Evolutionary conservation across 2,329 filamentous ascomycete species (phyloP).

Genomic region (Hirsutella minnesotensis): DNA sequence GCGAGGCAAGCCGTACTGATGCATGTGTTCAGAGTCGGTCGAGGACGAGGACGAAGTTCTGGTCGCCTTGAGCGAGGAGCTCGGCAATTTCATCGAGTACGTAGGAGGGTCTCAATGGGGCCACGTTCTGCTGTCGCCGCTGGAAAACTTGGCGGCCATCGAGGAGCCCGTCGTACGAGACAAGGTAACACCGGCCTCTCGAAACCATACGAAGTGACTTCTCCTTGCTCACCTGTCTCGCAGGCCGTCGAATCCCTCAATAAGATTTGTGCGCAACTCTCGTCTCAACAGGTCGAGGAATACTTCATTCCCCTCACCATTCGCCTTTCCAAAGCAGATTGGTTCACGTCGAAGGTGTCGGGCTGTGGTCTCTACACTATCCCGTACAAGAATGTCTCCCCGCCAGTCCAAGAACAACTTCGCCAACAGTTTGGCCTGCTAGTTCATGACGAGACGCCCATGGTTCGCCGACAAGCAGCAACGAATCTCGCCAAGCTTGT

Average conservation of each 20-base stretch:
- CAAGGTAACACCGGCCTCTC: constrained; percentile 53
- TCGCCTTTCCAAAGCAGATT: constrained; percentile 96
- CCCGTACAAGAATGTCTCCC: constrained; percentile 84
- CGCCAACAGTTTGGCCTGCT: constrained; percentile 85
- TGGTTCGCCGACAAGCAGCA: constrained; percentile 94
- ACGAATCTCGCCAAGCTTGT: constrained; percentile 96
- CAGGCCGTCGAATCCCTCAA: constrained; percentile 98
- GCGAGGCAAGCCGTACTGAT: neutral
- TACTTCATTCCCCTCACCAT: constrained; percentile 93
- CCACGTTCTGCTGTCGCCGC: constrained; percentile 89
- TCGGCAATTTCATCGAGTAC: constrained; percentile 94
- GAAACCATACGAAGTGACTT: constrained; percentile 5
- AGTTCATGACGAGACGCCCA: constrained; percentile 96
- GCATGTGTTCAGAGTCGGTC: constrained; percentile 64
- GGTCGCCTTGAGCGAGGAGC: constrained; percentile 91
- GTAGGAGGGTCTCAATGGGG: constrained; percentile 89
- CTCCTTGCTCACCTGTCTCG: neutral
- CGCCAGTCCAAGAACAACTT: constrained; percentile 79
- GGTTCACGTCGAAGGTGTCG: constrained; percentile 99
- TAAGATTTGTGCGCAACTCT: constrained; percentile 94
- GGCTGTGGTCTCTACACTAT: constrained; percentile 90
- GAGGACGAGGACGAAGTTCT: constrained; percentile 98
- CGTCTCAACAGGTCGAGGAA: constrained; percentile 86
- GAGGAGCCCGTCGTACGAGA: constrained; percentile 96
- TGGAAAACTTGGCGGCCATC: constrained; percentile 97